Conservation (phyloP, 331 rosid genomes). For the Acacia concinna region DNA sequence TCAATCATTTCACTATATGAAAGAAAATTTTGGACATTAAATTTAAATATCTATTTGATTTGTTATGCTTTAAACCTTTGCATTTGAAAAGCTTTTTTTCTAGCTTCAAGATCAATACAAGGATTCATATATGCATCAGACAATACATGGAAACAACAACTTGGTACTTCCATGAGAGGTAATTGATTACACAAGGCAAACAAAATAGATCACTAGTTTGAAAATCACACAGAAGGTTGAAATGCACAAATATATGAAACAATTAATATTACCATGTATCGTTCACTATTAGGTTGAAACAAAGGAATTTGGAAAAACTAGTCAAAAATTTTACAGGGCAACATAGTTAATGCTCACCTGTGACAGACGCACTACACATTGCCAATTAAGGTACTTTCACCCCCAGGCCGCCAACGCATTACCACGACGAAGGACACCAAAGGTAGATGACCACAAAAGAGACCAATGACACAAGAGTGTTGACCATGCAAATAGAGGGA, state of each 20-base stretch:
- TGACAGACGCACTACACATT: no score
- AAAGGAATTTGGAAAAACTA: no score
- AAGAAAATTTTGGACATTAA: neutral
- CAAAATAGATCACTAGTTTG: neutral
- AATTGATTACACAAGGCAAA: neutral
- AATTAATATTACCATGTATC: slow-evolving; percentile 71
- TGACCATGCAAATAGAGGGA: no score
- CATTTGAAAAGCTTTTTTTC: neutral
- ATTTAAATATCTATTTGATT: neutral
- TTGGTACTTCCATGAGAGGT: neutral
- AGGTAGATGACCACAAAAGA: no score
- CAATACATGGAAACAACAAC: neutral
- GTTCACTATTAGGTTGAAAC: slow-evolving; percentile 76
- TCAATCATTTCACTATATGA: neutral
- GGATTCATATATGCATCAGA: neutral
- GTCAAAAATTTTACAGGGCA: no score
- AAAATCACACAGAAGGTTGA: slow-evolving; percentile 6
- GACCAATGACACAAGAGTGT: no score
- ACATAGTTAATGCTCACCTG: no score
- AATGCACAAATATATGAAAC: slow-evolving; percentile 6
- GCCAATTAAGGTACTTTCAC: no score
- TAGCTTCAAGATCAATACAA: neutral
- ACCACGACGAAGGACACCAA: no score
- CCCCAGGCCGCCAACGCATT: no score
- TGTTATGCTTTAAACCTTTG: neutral